Conservation (phyloP, 208 protist species). For the Borovskyia barvae region DNA sequence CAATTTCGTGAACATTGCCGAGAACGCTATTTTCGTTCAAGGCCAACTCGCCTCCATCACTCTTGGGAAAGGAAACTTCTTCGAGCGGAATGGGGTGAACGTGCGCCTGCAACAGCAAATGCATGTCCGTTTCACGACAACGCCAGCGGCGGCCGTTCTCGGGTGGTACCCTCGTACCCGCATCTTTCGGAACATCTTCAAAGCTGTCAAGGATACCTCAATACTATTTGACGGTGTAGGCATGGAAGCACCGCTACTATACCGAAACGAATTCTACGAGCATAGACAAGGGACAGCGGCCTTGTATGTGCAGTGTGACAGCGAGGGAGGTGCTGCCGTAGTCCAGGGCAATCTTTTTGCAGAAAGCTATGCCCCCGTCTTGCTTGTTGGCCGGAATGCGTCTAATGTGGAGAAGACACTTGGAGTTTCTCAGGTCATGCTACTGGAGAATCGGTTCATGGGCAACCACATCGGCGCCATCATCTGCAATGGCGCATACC, state of each 20-base stretch:
- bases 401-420: slow-evolving; percentile 9
- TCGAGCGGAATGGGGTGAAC: slow-evolving; percentile 49
- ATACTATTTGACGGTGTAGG: slow-evolving; percentile 39
- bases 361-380: slow-evolving; percentile 54
- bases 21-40: slow-evolving; percentile 48
- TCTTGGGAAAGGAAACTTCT: slow-evolving; percentile 66
- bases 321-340: slow-evolving; percentile 5
- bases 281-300: slow-evolving; percentile 38
- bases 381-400: slow-evolving; percentile 28
- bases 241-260: slow-evolving; percentile 29
- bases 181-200: slow-evolving; percentile 72
- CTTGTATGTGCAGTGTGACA: slow-evolving; percentile 40
- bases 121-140: slow-evolving; percentile 21
- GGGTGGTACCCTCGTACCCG: slow-evolving; percentile 33
- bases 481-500: slow-evolving; percentile 58
- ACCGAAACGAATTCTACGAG: slow-evolving; percentile 58
- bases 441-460: slow-evolving; percentile 61
- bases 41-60: slow-evolving; percentile 70
- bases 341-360: slow-evolving; percentile 61
- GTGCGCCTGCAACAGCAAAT: slow-evolving; percentile 23
- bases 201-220: slow-evolving; percentile 23
- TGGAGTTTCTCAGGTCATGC: neutral
- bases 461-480: slow-evolving; percentile 77
- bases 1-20: slow-evolving; percentile 47
- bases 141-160: neutral